Evolutionary conservation across 2,329 filamentous ascomycete genomes (phyloP), one percentile per base, ranked within the genome.

Genomic region (Aspergillus viridinutans): DNA sequence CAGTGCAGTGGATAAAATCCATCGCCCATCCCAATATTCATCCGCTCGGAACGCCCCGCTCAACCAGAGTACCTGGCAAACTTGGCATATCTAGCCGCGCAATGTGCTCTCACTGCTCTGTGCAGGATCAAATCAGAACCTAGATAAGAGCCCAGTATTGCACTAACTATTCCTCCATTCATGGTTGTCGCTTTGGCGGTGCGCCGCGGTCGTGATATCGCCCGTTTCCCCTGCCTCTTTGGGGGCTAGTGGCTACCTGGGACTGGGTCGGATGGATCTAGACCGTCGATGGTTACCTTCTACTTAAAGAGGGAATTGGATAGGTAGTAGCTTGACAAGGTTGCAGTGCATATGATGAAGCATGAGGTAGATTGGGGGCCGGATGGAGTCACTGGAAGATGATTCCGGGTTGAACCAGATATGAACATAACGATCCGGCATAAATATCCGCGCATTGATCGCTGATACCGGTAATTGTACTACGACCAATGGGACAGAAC

Each of bases 391-490:
- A 17, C 14, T 38, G 32, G 32, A 38, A 17, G 14, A 7, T 38
- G 14, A 38, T 38, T 38, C 14, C 14, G 32, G 7, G 2, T n/a
- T 7, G 32, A 7, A 7, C 32, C 23, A 28, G 28, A 32, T 5
- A 32, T 14, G 29, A 12, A 14, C 29, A 35, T 5, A 14, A 35
- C n/a, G 65, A 85, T 89, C 57, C 76, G 85, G 3, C 78, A 85
- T 61, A 83, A 87, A 63, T 88, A 85, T 61, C 78, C 78, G 40
- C 65, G 68, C 1, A 68, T 81, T 28, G 73, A 80, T 58, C 69
- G 70, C 29, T 81, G 79, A 78, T 67, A 79, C 59, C 67, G 77
- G 56, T 71, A 69, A 23, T 60, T 81, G 25, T 81, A 81, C 58
- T 80, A 76, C 70, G 76, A 80, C 61, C 72, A 75, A 38, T 74